phyloP scores from a whole-genome alignment of 805 yeast species.

The Yarrowia deformans region DNA sequence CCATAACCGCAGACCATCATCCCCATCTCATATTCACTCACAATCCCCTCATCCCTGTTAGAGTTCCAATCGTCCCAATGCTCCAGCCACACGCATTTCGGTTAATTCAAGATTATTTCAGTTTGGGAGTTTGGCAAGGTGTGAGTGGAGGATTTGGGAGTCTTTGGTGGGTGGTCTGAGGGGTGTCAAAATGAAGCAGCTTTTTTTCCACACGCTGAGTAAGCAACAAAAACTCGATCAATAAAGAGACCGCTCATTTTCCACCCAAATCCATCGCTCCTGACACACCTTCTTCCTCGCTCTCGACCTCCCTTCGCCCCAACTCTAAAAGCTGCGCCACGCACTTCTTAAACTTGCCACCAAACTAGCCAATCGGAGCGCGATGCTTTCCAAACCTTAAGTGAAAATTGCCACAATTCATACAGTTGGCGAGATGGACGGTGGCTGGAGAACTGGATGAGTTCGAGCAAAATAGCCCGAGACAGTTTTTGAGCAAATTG shows the following conservation, averaged over 20 bases:
- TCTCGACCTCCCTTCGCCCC: background rate
- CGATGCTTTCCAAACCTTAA: background rate
- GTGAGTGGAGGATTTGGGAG: background rate
- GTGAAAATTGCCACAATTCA: background rate
- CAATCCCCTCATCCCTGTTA: background rate
- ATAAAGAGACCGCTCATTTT: no score
- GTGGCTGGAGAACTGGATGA: background rate
- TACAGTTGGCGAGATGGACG: background rate
- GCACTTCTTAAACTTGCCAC: slow-evolving; percentile 1
- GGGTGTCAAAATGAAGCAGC: no score
- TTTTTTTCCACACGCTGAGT: no score
- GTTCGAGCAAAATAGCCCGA: slow-evolving; percentile 2
- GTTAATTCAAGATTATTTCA: background rate
- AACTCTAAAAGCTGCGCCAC: slow-evolving; percentile 11
- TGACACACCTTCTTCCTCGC: no score
- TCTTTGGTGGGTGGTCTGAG: no score
- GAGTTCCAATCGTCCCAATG: background rate
- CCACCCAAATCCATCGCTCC: no score
- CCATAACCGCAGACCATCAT: no score
- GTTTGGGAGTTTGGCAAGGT: background rate
- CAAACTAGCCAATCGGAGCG: slow-evolving; percentile 1
- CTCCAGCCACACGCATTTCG: slow-evolving; percentile 3
- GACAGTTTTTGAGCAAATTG: background rate
- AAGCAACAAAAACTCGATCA: no score
- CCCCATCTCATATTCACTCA: background rate